Evolutionary conservation across 768 basidiomycete species (phyloP).

Genomic region (Hericium rajendrae): DNA sequence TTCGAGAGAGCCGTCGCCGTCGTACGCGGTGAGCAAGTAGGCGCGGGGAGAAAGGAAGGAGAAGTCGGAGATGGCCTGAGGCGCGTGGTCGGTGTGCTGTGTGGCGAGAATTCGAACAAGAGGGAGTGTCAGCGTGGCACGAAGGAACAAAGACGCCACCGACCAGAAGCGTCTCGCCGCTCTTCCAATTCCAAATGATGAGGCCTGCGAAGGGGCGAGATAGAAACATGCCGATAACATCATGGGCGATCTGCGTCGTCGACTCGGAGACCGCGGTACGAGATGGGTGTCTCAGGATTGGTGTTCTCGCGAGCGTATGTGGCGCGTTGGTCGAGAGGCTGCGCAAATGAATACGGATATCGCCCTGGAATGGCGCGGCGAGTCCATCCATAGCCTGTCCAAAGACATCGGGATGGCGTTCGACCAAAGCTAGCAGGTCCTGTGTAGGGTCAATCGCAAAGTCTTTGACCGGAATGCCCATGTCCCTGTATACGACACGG

Average conservation of each 20-base stretch:
- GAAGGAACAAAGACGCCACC: conserved; percentile 12
- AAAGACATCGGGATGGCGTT: not conserved
- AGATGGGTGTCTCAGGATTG: conserved; percentile 20
- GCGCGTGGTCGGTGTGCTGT: conserved; percentile 16
- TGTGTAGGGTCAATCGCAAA: conserved; percentile 62
- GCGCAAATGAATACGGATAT: conserved; percentile 24
- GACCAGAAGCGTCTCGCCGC: conserved; percentile 33
- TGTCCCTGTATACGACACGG: conserved; percentile 21
- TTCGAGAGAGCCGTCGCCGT: conserved; percentile 28
- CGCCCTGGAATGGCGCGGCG: not conserved
- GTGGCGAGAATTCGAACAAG: conserved; percentile 21
- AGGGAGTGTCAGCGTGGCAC: not conserved
- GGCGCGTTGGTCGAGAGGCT: conserved; percentile 23
- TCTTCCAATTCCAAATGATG: conserved; percentile 46
- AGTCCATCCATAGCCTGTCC: not conserved
- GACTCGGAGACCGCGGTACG: conserved; percentile 20
- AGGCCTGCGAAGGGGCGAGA: conserved; percentile 26
- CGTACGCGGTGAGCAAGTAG: conserved; percentile 30
- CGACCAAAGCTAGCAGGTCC: conserved; percentile 43
- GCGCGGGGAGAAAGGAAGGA: conserved; percentile 35
- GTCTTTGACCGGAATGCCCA: conserved; percentile 37
- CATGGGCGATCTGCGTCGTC: conserved; percentile 43
- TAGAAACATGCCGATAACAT: conserved; percentile 42
- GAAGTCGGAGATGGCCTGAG: conserved; percentile 29
- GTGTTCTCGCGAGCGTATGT: conserved; percentile 32